Percentiles rank a stretch among this genome's conserved stretches.
Evolutionary conservation across 148 eudicot genomes (phyloP).

Genomic region (Cornus controversa): DNA sequence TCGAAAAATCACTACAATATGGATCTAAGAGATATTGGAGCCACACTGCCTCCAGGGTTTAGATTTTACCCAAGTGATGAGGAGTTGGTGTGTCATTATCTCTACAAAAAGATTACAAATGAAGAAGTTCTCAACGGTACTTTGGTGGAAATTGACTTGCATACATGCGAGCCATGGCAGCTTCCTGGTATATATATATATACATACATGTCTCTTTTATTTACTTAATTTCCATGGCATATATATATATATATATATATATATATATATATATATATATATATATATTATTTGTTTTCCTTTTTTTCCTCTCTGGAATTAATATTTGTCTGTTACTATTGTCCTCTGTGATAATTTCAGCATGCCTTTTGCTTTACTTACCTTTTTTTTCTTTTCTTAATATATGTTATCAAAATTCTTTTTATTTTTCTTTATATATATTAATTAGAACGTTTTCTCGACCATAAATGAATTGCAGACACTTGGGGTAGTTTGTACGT

Average conservation of each 20-base stretch:
- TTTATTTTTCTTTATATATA: too few relatives aligned
- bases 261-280: background rate
- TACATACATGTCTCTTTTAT: constrained; percentile 3
- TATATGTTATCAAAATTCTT: too few relatives aligned
- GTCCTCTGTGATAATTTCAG: too few relatives aligned
- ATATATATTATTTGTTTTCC: background rate
- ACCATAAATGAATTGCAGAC: background rate
- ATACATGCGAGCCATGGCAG: constrained; percentile 96
- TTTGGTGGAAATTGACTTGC: constrained; percentile 85
- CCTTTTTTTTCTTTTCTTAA: background rate
- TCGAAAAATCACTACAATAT: constrained; percentile 20
- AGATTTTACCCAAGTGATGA: constrained; percentile 93
- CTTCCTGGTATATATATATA: constrained; percentile 61
- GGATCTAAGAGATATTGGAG: constrained; percentile 86
- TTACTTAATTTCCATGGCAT: background rate
- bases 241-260: too few relatives aligned
- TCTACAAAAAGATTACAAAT: constrained; percentile 66
- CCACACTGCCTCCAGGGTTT: constrained; percentile 86
- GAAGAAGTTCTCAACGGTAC: constrained; percentile 63
- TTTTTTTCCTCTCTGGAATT: too few relatives aligned
- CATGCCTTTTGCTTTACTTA: background rate
- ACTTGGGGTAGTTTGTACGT: background rate
- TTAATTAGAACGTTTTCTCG: background rate
- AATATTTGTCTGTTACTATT: background rate
- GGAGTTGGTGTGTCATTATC: constrained; percentile 88